These are phyloP conservation scores for Geotrichum phurueaensis DNA, from an alignment of 1,139 yeast genomes.

Conservation along the genomic window DNA sequence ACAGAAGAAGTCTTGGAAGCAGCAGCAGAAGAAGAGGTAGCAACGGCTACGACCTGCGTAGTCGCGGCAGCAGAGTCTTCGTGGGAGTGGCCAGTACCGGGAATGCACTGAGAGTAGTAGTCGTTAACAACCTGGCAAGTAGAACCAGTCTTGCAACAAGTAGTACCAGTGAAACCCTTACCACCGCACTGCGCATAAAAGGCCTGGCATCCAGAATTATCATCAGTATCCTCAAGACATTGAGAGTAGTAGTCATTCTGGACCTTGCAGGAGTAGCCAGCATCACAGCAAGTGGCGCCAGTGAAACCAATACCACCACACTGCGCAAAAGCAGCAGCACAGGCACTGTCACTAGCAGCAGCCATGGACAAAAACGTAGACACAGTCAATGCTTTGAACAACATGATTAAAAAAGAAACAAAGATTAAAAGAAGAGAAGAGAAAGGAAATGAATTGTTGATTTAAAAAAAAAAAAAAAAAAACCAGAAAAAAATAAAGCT, in stretches of 20 bases:
- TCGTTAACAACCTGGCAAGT: slow-evolving; percentile 7
- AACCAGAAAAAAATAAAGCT: too few relatives aligned
- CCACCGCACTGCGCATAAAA: slow-evolving; percentile 17
- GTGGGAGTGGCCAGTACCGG: slow-evolving; percentile 6
- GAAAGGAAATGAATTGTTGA: neutral
- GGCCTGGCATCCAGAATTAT: neutral
- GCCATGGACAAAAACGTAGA: neutral
- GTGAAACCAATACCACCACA: slow-evolving; percentile 13
- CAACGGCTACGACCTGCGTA: neutral
- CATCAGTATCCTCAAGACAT: neutral
- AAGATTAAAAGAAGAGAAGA: neutral
- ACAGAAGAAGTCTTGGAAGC: too few relatives aligned
- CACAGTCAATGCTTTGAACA: neutral
- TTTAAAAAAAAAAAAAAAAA: too few relatives aligned
- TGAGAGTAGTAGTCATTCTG: slow-evolving; percentile 6
- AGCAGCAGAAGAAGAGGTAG: neutral
- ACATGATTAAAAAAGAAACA: neutral
- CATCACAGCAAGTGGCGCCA: slow-evolving; percentile 18
- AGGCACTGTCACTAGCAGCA: neutral
- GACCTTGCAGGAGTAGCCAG: slow-evolving; percentile 9
- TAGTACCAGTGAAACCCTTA: slow-evolving; percentile 9
- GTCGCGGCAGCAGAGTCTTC: neutral
- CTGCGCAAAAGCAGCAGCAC: slow-evolving; percentile 4
- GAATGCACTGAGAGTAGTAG: slow-evolving; percentile 16
- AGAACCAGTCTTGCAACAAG: slow-evolving; percentile 16